Conservation (phyloP, 1,284 basidiomycete species). For the Heterobasidion parviporum region DNA sequence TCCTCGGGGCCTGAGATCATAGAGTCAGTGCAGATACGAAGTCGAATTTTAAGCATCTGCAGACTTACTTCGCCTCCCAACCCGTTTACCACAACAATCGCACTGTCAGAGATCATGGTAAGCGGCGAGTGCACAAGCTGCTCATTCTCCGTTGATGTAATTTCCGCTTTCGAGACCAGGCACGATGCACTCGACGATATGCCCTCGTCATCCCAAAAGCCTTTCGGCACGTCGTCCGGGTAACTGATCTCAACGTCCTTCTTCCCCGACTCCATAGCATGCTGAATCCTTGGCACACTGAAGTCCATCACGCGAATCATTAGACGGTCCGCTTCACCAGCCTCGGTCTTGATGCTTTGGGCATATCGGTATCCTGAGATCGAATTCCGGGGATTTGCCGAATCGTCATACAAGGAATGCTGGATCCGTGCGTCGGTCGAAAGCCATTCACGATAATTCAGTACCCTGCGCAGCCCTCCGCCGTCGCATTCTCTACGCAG, state of each 20-base stretch:
- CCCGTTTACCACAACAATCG: neutral
- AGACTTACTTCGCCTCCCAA: neutral
- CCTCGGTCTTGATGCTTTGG: neutral
- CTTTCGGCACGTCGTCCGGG: neutral
- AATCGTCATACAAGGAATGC: neutral
- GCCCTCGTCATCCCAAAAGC: neutral
- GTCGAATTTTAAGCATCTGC: too few species aligned
- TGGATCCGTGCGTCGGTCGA: neutral
- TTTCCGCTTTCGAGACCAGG: neutral
- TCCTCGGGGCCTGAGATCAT: too few species aligned
- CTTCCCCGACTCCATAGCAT: neutral
- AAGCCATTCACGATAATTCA: too few species aligned
- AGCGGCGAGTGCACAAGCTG: neutral
- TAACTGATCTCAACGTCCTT: neutral
- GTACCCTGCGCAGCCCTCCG: too few species aligned
- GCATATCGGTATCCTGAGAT: neutral
- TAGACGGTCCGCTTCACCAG: neutral
- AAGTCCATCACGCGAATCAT: neutral
- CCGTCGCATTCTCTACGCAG: neutral
- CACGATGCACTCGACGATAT: neutral
- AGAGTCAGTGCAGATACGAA: too few species aligned
- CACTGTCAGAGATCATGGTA: neutral
- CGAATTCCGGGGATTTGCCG: neutral
- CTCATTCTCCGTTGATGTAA: neutral
- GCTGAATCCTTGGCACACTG: neutral